Base-by-base conservation (phyloP, 495 filamentous ascomycete genomes). In the Talaromyces liani region DNA sequence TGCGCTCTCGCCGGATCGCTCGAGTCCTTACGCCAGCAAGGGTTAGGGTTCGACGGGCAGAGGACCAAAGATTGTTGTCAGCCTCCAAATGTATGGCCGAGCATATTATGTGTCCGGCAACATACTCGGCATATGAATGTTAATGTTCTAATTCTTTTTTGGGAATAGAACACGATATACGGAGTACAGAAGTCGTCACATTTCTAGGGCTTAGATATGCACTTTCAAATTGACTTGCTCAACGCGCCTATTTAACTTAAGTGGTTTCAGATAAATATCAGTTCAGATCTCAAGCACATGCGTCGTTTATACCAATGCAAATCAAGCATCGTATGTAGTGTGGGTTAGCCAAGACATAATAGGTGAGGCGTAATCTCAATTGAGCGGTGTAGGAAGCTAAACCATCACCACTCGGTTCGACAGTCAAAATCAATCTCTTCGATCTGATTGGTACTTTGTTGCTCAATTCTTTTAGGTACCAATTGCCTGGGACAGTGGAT, bases 361-460 rank as follows among this genome's bases (percentile, higher is more conserved):
- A 33, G 12, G 7, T n/a, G 31, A 20, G 14, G 27, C 7, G 27
- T 33, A 34, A 36, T 8, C 9, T 58, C 56, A 31, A 58, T 58
- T 36, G 20, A 58, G 56, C 56, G 56, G 56, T 58, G 56, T 58
- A 58, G 56, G 36, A 58, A 58, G 56, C 31, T 36, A 58, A 58
- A 33, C 10, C 14, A 36, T 24, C 24, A 36, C 29, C 24, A 20
- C 20, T 29, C 22, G 18, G 34, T 58, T 58, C 9, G 55, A 33
- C 18, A 34, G n/a, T 58, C 12, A 36, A 27, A 9, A 49, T 49
- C n/a, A 9, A 20, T 49, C 45, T 6, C 16, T 20, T 18, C 9
- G 45, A 16, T 9, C 18, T 22, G 45, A 49, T 49, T 49, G 45
- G 45, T 49, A 49, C 7, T 49, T 49, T 55, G 12, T 20, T 8